Conservation (phyloP, 2,329 filamentous ascomycete genomes). For the Penicillium corylophilum region DNA sequence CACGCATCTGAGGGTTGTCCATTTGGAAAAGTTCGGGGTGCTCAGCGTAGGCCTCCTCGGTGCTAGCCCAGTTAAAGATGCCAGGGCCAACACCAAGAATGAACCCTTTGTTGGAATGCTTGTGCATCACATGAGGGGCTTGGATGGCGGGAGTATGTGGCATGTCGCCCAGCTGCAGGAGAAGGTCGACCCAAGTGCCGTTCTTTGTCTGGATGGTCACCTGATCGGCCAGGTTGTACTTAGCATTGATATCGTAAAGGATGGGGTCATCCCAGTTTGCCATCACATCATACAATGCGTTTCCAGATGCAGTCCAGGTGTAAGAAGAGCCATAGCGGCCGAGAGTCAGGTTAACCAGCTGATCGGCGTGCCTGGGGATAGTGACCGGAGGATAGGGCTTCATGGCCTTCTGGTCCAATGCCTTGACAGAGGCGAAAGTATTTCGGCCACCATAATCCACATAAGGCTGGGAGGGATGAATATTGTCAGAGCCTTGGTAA, state of each 20-base stretch:
- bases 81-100: slow-evolving; percentile 43
- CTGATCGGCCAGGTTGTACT: slow-evolving; percentile 24
- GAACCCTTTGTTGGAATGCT: slow-evolving; percentile 48
- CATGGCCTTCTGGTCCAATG: slow-evolving; percentile 42
- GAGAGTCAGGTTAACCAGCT: slow-evolving; percentile 42
- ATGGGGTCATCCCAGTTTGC: slow-evolving; percentile 34
- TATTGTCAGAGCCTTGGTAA: slow-evolving; percentile 30
- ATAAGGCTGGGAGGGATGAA: slow-evolving; percentile 35
- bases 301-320: slow-evolving; percentile 32
- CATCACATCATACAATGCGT: slow-evolving; percentile 24
- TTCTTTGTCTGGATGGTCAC: slow-evolving; percentile 37
- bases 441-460: slow-evolving; percentile 53
- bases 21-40: slow-evolving; percentile 47
- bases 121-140: slow-evolving; percentile 49
- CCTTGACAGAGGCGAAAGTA: slow-evolving; percentile 39
- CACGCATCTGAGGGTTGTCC: slow-evolving; percentile 43
- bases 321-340: slow-evolving; percentile 30
- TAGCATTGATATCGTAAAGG: slow-evolving; percentile 31
- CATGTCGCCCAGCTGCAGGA: slow-evolving; percentile 31
- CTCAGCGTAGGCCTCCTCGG: slow-evolving; percentile 41
- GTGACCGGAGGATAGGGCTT: slow-evolving; percentile 33
- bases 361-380: slow-evolving; percentile 52
- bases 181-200: slow-evolving; percentile 41
- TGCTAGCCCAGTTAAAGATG: slow-evolving; percentile 41
- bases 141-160: slow-evolving; percentile 25